These are phyloP conservation scores for Blastobotrys raffinosifermentans DNA, from an alignment of 1,139 yeast species.

Conservation along the genomic window DNA sequence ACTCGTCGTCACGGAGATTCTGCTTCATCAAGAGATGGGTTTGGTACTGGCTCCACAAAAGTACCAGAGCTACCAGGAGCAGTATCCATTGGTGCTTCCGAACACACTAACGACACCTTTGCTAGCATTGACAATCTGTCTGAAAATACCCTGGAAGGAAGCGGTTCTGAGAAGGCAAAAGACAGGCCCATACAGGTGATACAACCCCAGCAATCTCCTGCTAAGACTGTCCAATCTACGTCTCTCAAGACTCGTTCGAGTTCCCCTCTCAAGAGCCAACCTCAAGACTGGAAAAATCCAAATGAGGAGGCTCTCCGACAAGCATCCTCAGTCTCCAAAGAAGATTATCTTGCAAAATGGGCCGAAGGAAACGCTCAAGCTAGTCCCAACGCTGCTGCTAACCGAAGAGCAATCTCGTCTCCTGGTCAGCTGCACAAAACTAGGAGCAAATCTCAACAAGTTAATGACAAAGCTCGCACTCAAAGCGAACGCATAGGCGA, in stretches of 20 bases:
- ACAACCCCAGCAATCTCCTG: conserved; percentile 3
- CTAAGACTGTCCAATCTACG: no score
- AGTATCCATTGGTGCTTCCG: conserved; percentile 2
- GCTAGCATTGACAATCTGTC: conserved; percentile 28
- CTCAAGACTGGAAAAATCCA: no score
- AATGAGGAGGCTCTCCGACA: conserved; percentile 1
- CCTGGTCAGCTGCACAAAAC: not conserved
- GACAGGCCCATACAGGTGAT: no score
- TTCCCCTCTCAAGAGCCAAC: no score
- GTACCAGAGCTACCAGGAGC: conserved; percentile 11
- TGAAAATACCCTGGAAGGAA: conserved; percentile 11
- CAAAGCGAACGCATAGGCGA: not conserved
- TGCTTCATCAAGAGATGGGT: conserved; percentile 40
- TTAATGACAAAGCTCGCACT: not conserved
- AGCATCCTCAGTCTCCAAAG: conserved; percentile 1
- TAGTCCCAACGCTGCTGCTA: not conserved
- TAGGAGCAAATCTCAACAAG: not conserved
- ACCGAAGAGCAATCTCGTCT: no score
- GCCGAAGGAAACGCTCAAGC: not conserved
- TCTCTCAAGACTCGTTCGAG: no score
- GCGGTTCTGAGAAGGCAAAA: conserved; percentile 9
- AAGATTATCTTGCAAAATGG: conserved; percentile 1
- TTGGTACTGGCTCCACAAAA: conserved; percentile 21
- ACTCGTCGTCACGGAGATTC: conserved; percentile 1
- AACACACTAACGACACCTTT: conserved; percentile 20